Evolutionary conservation across 192 early-diverging fungal species (phyloP).

Genomic region (Podochytrium sp.): DNA sequence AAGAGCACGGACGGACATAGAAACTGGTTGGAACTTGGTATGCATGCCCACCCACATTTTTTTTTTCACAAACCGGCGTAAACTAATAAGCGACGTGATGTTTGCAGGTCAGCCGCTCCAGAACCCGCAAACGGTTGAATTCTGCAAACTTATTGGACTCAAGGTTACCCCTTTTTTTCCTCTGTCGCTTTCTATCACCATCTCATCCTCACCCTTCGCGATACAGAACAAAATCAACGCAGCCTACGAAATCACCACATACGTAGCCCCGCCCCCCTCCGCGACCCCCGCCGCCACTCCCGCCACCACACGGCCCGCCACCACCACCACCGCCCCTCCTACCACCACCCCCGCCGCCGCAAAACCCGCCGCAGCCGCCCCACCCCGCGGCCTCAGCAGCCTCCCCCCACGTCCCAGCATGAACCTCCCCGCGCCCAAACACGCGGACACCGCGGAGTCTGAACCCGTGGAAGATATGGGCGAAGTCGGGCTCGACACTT

Average conservation of each 20-base stretch:
- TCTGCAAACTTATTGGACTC: slow-evolving; percentile 58
- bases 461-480: not conserved
- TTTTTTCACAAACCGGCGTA: not conserved
- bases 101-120: slow-evolving; percentile 49
- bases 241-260: slow-evolving; percentile 15
- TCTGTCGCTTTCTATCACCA: not conserved
- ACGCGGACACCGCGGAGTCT: not conserved
- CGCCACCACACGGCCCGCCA: not conserved
- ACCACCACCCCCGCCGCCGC: not conserved
- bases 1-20: not conserved
- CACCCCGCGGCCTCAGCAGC: not conserved
- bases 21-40: not conserved
- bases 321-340: not conserved
- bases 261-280: not conserved
- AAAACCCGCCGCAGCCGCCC: not conserved
- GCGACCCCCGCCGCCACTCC: not conserved
- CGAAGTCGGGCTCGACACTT: not conserved
- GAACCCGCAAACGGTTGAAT: slow-evolving; percentile 85
- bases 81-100: slow-evolving; percentile 7
- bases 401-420: slow-evolving; percentile 3
- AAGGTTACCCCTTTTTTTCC: not conserved
- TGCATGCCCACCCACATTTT: not conserved
- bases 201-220: not conserved
- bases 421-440: slow-evolving; percentile 12
- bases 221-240: slow-evolving; percentile 24